Base-by-base conservation (phyloP, 179 eudicot species). In the Patellifolia procumbens region DNA sequence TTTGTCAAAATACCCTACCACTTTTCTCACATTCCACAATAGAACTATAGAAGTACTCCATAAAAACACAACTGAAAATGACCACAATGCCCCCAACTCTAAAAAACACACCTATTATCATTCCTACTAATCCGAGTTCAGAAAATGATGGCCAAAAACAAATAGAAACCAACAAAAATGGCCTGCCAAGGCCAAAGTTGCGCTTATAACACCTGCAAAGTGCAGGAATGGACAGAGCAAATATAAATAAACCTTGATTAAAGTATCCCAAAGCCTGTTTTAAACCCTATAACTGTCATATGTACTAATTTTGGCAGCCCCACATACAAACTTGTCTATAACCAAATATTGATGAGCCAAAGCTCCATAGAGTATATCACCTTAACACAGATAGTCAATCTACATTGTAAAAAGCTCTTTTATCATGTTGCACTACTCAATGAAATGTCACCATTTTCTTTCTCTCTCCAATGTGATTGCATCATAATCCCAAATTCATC, bases 181-280 rank as follows among this genome's bases (percentile, higher is more conserved):
- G 31, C 74, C 79, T 74, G 76, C 74, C 56, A 70, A 74, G 78
- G 76, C 74, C 56, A 70, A 74, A 81, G 73, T 66, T 60, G 51
- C 52, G 15, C 49, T 70, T 51, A 32, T 22, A 52, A 35, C 15
- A 70, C 76, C 76, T 52, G 49, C 60, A 78, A 22, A 78, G 34
- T 24, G 46, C 68, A 69, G 52, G 43, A 75, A n/a, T 28, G 29
- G 19, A 39, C 35, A 77, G 34, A 60, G 59, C 15, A 59, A 4
- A 16, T 7, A 64, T 7, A 4, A 5, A 31, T 60, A 49, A 60
- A 68, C 46, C 34, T n/a, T 70, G 67, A 74, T 75, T 51, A 39
- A 74, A 74, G 73, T 73, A 56, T 15, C 52, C 35, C 67, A 62
- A 45, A 60, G 49, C 26, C 55, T 58, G 76, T 67, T 51, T 62